Base-by-base conservation (phyloP, 73 alveolate species). In the Tetrahymena borealis region DNA sequence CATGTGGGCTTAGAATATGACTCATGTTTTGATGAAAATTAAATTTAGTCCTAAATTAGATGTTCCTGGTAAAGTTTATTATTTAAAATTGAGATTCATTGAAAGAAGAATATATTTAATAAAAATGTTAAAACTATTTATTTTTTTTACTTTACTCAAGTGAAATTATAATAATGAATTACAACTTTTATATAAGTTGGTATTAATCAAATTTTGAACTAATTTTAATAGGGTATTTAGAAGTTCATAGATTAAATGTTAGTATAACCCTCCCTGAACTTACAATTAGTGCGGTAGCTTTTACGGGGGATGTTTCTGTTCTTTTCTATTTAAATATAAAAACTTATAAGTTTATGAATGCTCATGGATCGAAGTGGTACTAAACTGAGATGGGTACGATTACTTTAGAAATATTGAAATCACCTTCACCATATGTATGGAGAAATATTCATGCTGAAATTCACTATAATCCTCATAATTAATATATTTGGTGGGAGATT, bases 361-460 rank as follows among this genome's bases (percentile, higher is more conserved):
- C 95, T 5, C 90, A 32, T 78, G 33, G 37, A 11, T 78, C 36
- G 20, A 79, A 92, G 43, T 32, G 36, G 43, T 13, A 77, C 18
- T 38, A 78, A 33, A 91, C 90, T 24, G 95, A 92, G 38, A 78
- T 78, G 90, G 95, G 95, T 8, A 38, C 90, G 28, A 78, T 92
- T 4, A 78, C 43, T 9, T n/a, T 92, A 35, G 95, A 92, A 38
- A 78, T 92, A 13, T 39, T 92, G 18, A 92, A 92, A 36, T 78
- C 91, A 36, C 95, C 95, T 16, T 39, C 95, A 7, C 95, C 95
- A n/a, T 92, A 92, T 78, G 90, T 92, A 36, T 92, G 95, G 95
- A 92, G 90, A 78, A 92, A 92, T 78, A 38, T 92, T 18, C 95
- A 92, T 36, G 90, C 95, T n/a, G 91, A 92, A 20, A 28, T 92